Evolutionary conservation across 225 moss, liverwort and hornwort genomes (phyloP).

Genomic region (Pleurozium schreberi): DNA sequence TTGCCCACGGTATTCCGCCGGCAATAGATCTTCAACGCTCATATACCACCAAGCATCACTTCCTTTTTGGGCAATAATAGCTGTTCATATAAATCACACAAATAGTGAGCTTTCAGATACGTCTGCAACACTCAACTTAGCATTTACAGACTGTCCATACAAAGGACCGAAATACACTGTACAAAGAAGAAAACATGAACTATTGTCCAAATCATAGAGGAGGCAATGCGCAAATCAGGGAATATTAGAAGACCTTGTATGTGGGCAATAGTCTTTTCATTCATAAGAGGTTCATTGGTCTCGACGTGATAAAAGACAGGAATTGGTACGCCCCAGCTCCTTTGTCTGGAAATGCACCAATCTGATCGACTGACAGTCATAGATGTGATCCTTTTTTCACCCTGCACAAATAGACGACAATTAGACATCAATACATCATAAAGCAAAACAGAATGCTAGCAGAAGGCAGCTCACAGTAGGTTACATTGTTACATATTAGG

Average conservation of each 20-base stretch:
- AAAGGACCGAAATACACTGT: neutral
- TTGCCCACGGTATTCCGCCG: conserved; percentile 46
- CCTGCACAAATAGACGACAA: conserved; percentile 21
- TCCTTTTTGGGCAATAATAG: conserved; percentile 65
- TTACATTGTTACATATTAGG: neutral
- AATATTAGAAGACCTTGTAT: conserved; percentile 45
- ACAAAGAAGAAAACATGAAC: neutral
- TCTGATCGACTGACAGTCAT: conserved; percentile 96
- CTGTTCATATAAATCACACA: conserved; percentile 23
- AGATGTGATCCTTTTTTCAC: conserved; percentile 86
- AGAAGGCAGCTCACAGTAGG: neutral
- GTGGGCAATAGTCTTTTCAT: conserved; percentile 61
- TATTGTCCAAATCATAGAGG: neutral
- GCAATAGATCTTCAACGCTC: conserved; percentile 84
- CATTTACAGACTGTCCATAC: neutral
- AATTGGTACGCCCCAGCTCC: conserved; percentile 98
- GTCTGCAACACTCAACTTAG: neutral
- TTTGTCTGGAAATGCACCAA: conserved; percentile 98
- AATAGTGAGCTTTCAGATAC: neutral
- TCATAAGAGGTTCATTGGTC: conserved; percentile 83
- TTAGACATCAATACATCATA: neutral
- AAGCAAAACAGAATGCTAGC: neutral
- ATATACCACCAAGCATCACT: conserved; percentile 99
- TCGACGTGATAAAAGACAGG: conserved; percentile 84
- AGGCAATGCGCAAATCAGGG: neutral